Base-by-base conservation (phyloP, 2,329 filamentous ascomycete genomes). In the Neonectria faginata region DNA sequence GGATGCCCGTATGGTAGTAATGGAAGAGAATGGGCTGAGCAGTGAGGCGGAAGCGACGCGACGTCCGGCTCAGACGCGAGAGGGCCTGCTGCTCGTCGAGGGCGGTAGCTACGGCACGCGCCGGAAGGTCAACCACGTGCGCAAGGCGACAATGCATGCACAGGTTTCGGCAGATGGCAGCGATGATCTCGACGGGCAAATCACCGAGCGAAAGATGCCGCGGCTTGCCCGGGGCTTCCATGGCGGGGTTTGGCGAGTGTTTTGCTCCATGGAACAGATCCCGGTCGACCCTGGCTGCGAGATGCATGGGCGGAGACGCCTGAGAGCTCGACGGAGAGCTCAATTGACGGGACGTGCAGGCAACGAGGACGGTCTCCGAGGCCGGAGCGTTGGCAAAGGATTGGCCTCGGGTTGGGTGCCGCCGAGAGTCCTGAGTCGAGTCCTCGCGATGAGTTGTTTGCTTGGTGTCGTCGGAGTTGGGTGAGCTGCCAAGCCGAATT, bases 21-120 rank as follows among this genome's bases (percentile, higher is more conserved):
- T 74, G 72, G 57, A 72, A 73, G 7, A 74, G 56, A 27, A 73
- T 68, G 27, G 72, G 72, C 10, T 73, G 72, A 5, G 68, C 72
- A 3, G 57, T 59, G 20, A 62, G 61, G 29, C 69, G 64, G 20
- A 74, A 70, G 6, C 58, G 67, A 9, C 72, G 70, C 41, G 70
- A 74, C 41, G 70, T 74, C 44, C 72, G 70, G 45, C 72, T 73
- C 47, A 74, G 55, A 5, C 72, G 68, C n/a, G 72, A 72, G 20
- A 74, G 57, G 25, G 72, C 70, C 57, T 74, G 68, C 20, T 74
- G 72, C 14, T 68, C 68, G 27, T 72, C 65, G 8, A 70, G 65
- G 33, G 68, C 69, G 6, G 53, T 60, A 31, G 69, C 57, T n/a
- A 74, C 73, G 50, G 67, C 66, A 50, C 67, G 55, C 18, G 69